A percentile compares a stretch with the other conserved stretches of the same genome.
Conservation (phyloP, 345 rosid genomes). For the Lagerstroemia speciosa region DNA sequence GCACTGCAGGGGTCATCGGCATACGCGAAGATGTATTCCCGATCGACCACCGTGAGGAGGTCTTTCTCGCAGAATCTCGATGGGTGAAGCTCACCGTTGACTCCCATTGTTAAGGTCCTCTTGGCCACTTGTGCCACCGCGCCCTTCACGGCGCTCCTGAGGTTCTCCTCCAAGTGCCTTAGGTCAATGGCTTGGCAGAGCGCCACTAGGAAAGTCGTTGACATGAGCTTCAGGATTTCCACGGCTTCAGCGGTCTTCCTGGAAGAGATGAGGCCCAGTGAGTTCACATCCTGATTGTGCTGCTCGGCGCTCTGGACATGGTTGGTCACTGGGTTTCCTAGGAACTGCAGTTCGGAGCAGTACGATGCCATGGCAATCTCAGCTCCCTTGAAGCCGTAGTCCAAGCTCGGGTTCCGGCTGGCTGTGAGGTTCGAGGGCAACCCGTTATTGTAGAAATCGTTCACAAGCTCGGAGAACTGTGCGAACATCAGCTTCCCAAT, state of each 20-base stretch:
- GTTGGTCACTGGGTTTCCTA: conserved; percentile 45
- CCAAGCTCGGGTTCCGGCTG: conserved; percentile 71
- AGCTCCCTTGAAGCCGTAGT: conserved; percentile 71
- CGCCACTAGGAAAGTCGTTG: conserved; percentile 44
- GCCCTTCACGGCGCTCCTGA: conserved; percentile 34
- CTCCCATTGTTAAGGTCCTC: conserved; percentile 38
- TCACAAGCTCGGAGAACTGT: conserved; percentile 57
- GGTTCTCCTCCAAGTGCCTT: conserved; percentile 54
- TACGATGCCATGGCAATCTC: conserved; percentile 69
- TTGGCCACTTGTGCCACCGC: conserved; percentile 43
- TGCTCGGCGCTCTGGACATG: conserved; percentile 54
- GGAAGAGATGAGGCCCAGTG: conserved; percentile 47
- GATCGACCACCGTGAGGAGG: conserved; percentile 57
- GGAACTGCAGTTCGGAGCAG: conserved; percentile 43
- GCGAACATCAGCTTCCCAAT: conserved; percentile 51
- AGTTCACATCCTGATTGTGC: conserved; percentile 53
- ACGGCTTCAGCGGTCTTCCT: conserved; percentile 53
- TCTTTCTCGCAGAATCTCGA: conserved; percentile 69
- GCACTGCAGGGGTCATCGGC: conserved; percentile 67
- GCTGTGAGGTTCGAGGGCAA: conserved; percentile 60
- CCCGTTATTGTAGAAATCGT: conserved; percentile 71
- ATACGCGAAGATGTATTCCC: conserved; percentile 55
- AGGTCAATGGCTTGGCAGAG: conserved; percentile 57
- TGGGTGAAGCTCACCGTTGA: conserved; percentile 60
- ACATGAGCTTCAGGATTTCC: conserved; percentile 44